Base-by-base conservation (phyloP, 441 rosid species). In the Populus hybrid region DNA sequence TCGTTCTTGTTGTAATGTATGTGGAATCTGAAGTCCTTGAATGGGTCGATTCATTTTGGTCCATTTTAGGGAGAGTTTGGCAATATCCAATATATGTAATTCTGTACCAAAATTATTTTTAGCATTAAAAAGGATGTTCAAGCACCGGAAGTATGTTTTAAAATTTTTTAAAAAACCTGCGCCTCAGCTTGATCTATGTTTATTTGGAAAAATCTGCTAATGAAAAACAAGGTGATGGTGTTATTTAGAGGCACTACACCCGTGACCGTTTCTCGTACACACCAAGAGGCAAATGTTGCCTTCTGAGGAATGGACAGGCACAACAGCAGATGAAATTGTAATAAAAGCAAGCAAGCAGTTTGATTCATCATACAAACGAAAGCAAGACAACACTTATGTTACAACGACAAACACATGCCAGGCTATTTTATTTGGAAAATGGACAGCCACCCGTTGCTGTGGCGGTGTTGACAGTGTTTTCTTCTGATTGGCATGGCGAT, bases 401-500 rank as follows among this genome's bases (percentile, higher is more conserved):
- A 36, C 40, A 36, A 36, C 40, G 9, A 8, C 40, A 36, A 36
- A 21, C 28, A 3, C 14, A 9, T 12, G 18, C 1, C 8, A 11
- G 24, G 16, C 12, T 10, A 36, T 14, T 10, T 14, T 42, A 42
- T 24, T 5, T 32, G 80, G 74, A 66, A 73, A 84, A 79, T 8
- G 89, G 87, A 61, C 87, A 86, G 59, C 64, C 59, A 4, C 73
- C 23, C 9, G 74, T 5, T 35, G 71, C 14, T 8, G 79, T 42
- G 7, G 84, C 63, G 8, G 2, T 34, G 42, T 11, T 0, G 16
- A 4, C 59, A 14, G 76, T 35, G 34, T 24, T 2, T 4, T 59
- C 54, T 24, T 5, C 34, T 67, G 67, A 28, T 12, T 23, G 63
- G 74, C 85, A 76, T 46, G 82, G 78, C 28, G 81, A 61, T 16